A percentile compares a stretch with the other conserved stretches of the same genome.
phyloP scores from a whole-genome alignment of 768 basidiomycete genomes.

The Leccinum subgranulosum region DNA sequence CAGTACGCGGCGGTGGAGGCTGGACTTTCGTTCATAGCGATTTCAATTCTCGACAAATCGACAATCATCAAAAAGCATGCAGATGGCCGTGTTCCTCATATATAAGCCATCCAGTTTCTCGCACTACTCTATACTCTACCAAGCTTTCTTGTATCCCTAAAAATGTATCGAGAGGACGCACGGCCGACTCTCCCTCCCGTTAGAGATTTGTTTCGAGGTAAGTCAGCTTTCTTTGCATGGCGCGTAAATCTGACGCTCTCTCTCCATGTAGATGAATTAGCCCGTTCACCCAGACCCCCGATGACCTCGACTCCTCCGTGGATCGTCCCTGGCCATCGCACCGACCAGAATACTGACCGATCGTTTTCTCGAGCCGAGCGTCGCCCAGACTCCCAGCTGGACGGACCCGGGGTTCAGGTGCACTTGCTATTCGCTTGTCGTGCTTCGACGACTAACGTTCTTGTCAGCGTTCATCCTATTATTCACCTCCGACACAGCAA shows the following conservation, averaged over 20 bases:
- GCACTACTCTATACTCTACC: slow-evolving; percentile 6
- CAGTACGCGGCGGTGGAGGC: slow-evolving; percentile 20
- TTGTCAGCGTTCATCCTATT: slow-evolving; percentile 25
- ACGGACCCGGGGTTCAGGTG: slow-evolving; percentile 33
- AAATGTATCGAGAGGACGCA: slow-evolving; percentile 19
- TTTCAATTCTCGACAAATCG: slow-evolving; percentile 10
- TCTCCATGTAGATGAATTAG: slow-evolving; percentile 43
- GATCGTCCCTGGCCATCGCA: slow-evolving; percentile 44
- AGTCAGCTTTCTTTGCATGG: slow-evolving; percentile 2
- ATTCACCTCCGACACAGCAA: slow-evolving; percentile 21
- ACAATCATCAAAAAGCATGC: slow-evolving; percentile 27
- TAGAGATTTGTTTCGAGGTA: slow-evolving; percentile 66
- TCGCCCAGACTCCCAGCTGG: slow-evolving; percentile 22
- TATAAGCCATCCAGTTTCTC: slow-evolving; percentile 19
- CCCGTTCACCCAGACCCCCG: slow-evolving; percentile 37
- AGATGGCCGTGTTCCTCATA: slow-evolving; percentile 21
- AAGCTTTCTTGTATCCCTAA: slow-evolving; percentile 20
- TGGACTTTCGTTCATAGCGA: slow-evolving; percentile 27
- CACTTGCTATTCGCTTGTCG: not conserved
- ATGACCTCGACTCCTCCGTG: slow-evolving; percentile 40
- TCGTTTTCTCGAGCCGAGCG: slow-evolving; percentile 24
- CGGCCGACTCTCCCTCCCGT: slow-evolving; percentile 71
- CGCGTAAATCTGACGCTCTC: slow-evolving; percentile 1
- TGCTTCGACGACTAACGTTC: slow-evolving; percentile 2
- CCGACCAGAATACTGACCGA: slow-evolving; percentile 21